Conservation (phyloP, 2,329 filamentous ascomycete genomes). For the Orbilia brochopaga region DNA sequence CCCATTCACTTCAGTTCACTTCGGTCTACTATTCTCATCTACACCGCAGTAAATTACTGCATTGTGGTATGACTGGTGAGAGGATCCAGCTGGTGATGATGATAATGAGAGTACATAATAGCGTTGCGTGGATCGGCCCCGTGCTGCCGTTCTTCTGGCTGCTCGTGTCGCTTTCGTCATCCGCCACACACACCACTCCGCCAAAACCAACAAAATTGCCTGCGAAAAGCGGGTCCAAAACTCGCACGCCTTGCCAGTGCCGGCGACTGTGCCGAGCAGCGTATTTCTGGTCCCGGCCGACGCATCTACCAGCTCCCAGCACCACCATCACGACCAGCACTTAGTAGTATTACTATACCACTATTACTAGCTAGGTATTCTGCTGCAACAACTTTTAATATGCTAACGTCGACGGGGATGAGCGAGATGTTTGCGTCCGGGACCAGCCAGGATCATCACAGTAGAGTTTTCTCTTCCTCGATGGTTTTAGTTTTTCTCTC, state of each 20-base stretch:
- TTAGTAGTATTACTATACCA: too few species aligned
- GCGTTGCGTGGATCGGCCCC: neutral
- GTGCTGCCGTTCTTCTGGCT: neutral
- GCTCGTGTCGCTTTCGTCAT: neutral
- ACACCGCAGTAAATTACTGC: neutral
- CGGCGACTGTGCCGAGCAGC: constrained; percentile 18
- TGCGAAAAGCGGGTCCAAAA: constrained; percentile 1
- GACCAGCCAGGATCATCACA: neutral
- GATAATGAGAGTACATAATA: too few species aligned
- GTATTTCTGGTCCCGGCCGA: constrained; percentile 44
- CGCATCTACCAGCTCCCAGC: neutral
- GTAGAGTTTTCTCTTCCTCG: neutral
- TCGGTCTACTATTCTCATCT: too few species aligned
- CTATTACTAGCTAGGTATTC: too few species aligned
- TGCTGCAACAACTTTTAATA: neutral
- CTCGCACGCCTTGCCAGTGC: neutral
- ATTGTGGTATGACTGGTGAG: too few species aligned
- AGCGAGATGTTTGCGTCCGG: constrained; percentile 3
- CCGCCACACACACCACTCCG: neutral
- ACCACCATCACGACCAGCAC: neutral
- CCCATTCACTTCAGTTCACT: too few species aligned
- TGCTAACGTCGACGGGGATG: neutral
- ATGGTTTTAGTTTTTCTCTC: neutral
- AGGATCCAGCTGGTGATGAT: too few species aligned
- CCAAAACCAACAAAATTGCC: neutral